Percentiles rank a stretch among this genome's conserved stretches.
These are phyloP conservation scores for Didymella segeticola DNA, from an alignment of 2,329 filamentous ascomycete species.

Conservation along the genomic window DNA sequence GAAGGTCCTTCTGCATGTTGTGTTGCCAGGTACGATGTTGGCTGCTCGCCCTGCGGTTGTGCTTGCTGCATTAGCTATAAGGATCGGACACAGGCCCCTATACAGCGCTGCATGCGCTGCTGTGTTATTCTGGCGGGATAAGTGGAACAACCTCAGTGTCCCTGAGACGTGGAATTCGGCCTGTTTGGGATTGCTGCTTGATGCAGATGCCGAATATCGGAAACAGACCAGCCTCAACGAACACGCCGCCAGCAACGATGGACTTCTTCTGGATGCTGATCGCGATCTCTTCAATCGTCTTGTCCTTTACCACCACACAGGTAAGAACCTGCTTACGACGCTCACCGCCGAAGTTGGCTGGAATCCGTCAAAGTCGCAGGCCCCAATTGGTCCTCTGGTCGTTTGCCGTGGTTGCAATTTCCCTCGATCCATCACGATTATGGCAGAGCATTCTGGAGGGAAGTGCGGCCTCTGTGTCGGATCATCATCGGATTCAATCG, in stretches of 20 bases:
- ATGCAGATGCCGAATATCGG: conserved; percentile 50
- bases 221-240: conserved; percentile 9
- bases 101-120: conserved; percentile 52
- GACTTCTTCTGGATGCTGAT: conserved; percentile 49
- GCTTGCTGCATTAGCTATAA: conserved; percentile 57
- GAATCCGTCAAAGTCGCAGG: conserved; percentile 55
- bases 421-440: conserved; percentile 60
- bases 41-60: conserved; percentile 54
- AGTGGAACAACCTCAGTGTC: conserved; percentile 57
- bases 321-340: conserved; percentile 56
- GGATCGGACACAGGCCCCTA: conserved; percentile 56
- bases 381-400: conserved; percentile 53
- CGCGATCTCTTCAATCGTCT: conserved; percentile 54
- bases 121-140: conserved; percentile 51
- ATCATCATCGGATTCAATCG: conserved; percentile 17
- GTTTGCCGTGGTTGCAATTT: conserved; percentile 53
- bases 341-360: conserved; percentile 55
- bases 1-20: conserved; percentile 57
- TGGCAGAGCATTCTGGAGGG: conserved; percentile 44
- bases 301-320: conserved; percentile 55
- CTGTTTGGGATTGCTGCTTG: conserved; percentile 56
- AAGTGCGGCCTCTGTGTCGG: conserved; percentile 54
- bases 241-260: conserved; percentile 34
- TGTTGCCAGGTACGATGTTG: conserved; percentile 59
- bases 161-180: conserved; percentile 60